Conservation (phyloP, 768 basidiomycete species). For the Imleria badia region DNA sequence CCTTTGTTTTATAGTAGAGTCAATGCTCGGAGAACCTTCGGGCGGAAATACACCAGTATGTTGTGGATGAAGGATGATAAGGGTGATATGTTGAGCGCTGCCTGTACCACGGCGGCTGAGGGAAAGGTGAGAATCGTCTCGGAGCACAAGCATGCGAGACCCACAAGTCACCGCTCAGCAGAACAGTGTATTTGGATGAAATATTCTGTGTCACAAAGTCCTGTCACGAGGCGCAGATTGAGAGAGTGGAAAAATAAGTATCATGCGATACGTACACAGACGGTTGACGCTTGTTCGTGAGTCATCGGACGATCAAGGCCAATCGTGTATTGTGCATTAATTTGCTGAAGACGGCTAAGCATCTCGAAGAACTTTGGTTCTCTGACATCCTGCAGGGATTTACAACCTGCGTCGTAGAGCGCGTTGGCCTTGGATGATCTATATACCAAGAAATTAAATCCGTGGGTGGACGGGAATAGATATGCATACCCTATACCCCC, state of each 20-base stretch:
- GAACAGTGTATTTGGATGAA: constrained; percentile 46
- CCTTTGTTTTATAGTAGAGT: constrained; percentile 13
- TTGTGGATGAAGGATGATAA: constrained; percentile 18
- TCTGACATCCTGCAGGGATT: constrained; percentile 40
- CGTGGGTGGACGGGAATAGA: neutral
- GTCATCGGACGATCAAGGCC: constrained; percentile 38
- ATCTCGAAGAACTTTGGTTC: constrained; percentile 37
- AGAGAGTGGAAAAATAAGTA: neutral
- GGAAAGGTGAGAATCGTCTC: neutral
- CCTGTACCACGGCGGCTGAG: constrained; percentile 45
- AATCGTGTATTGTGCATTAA: constrained; percentile 41
- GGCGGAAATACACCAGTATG: constrained; percentile 13
- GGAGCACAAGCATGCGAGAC: constrained; percentile 24
- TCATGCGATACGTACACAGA: constrained; percentile 41
- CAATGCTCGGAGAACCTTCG: constrained; percentile 11
- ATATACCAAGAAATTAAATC: neutral
- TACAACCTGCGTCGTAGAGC: constrained; percentile 54
- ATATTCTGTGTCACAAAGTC: constrained; percentile 48
- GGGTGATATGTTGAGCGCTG: constrained; percentile 16
- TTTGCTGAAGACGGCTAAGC: constrained; percentile 39
- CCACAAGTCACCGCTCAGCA: constrained; percentile 59
- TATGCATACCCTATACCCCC: constrained; percentile 48
- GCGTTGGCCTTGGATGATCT: constrained; percentile 35
- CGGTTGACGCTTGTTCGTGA: constrained; percentile 42
- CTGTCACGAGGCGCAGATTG: constrained; percentile 30